A percentile compares a stretch with the other conserved stretches of the same genome.
Evolutionary conservation across 495 filamentous ascomycete genomes (phyloP).

Genomic region (Cercophora samala): DNA sequence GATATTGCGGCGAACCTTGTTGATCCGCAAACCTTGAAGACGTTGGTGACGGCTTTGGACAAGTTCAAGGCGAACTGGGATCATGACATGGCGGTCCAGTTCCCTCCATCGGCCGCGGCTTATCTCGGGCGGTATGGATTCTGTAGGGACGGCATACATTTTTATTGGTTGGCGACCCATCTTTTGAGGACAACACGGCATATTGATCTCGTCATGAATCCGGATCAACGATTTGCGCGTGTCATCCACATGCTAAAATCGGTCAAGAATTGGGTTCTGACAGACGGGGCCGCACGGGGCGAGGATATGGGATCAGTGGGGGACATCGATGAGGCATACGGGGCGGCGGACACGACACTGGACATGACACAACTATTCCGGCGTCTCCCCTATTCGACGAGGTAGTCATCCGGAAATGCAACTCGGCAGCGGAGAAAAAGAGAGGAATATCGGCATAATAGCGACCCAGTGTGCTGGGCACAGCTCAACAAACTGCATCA

Average conservation of each 20-base stretch:
- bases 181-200: conserved; percentile 47
- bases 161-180: conserved; percentile 60
- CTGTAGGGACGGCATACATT: conserved; percentile 61
- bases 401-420: conserved; percentile 33
- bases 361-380: conserved; percentile 66
- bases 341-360: conserved; percentile 56
- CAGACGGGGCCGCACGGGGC: conserved; percentile 50
- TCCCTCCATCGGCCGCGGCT: conserved; percentile 46
- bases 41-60: conserved; percentile 48
- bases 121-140: conserved; percentile 56
- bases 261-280: conserved; percentile 52
- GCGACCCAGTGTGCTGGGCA: conserved; percentile 14
- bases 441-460: conserved; percentile 20
- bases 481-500: conserved; percentile 25
- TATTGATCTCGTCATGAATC: conserved; percentile 45
- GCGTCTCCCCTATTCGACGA: conserved; percentile 37
- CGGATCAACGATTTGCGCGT: conserved; percentile 56
- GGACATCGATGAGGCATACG: conserved; percentile 59
- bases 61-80: conserved; percentile 67
- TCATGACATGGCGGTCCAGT: conserved; percentile 59
- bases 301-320: conserved; percentile 56
- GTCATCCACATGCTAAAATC: conserved; percentile 57
- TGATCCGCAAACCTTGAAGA: conserved; percentile 35
- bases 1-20: conserved; percentile 31
- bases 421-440: conserved; percentile 22